Evolutionary conservation across 805 yeast species (phyloP).

Genomic region (Candida montana): DNA sequence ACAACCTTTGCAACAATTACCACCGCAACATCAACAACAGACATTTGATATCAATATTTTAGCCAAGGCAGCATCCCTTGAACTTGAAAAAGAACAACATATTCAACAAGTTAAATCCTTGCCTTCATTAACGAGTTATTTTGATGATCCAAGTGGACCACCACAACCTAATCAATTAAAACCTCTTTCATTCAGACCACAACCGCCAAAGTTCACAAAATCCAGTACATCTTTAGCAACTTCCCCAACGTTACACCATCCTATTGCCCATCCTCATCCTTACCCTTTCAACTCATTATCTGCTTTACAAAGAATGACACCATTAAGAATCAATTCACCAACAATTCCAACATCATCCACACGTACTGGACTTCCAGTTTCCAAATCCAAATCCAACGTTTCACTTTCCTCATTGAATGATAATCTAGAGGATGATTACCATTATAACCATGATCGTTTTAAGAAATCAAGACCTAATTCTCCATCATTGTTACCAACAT

Average conservation of each 20-base stretch:
- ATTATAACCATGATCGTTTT: slow-evolving; percentile 24
- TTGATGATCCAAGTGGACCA: slow-evolving; percentile 2
- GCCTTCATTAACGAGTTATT: slow-evolving; percentile 25
- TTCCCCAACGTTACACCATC: slow-evolving; percentile 16
- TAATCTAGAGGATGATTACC: slow-evolving; percentile 39
- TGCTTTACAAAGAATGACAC: slow-evolving; percentile 61
- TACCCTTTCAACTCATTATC: slow-evolving; percentile 36
- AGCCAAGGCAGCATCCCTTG: slow-evolving; percentile 27
- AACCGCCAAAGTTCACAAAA: slow-evolving; percentile 12
- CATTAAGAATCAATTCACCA: slow-evolving; percentile 32
- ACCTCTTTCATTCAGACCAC: slow-evolving; percentile 13
- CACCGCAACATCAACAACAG: slow-evolving; percentile 15
- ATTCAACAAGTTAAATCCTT: slow-evolving; percentile 24
- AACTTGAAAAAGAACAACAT: slow-evolving; percentile 25
- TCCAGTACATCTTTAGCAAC: slow-evolving; percentile 16
- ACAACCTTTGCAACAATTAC: slow-evolving; percentile 4
- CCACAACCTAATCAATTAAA: neutral
- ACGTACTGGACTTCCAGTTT: slow-evolving; percentile 15
- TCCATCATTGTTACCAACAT: slow-evolving; percentile 22
- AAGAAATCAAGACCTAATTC: slow-evolving; percentile 37
- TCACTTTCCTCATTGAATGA: slow-evolving; percentile 24
- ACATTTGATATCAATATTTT: slow-evolving; percentile 26
- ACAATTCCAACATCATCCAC: slow-evolving; percentile 16
- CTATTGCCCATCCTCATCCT: slow-evolving; percentile 20
- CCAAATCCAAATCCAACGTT: slow-evolving; percentile 23